These are phyloP conservation scores for Annulohypoxylon stygium DNA, from an alignment of 495 filamentous ascomycete genomes.

Conservation along the genomic window DNA sequence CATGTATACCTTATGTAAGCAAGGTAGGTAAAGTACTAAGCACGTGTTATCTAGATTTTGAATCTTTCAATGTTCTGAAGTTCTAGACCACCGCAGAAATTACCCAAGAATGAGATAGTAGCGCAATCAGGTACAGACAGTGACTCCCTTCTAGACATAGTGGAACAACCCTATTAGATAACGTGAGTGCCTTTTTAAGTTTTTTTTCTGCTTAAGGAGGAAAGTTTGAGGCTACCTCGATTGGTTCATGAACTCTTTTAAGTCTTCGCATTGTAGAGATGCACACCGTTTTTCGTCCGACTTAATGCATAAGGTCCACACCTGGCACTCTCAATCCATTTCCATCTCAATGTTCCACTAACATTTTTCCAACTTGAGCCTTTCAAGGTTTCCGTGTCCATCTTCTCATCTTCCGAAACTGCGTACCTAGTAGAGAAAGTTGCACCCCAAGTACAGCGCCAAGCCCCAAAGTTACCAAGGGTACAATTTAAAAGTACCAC, in stretches of 20 bases:
- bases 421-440: neutral
- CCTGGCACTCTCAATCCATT: neutral
- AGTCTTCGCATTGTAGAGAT: constrained; percentile 24
- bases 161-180: neutral
- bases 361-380: constrained; percentile 8
- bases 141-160: neutral
- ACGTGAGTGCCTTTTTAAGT: neutral
- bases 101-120: neutral
- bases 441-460: constrained; percentile 35
- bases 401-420: constrained; percentile 23
- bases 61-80: neutral
- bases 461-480: constrained; percentile 27
- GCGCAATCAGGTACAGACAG: neutral
- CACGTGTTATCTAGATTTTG: neutral
- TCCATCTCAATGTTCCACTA: constrained; percentile 12
- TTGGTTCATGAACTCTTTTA: constrained; percentile 31
- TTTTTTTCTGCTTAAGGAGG: neutral
- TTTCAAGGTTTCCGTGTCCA: constrained; percentile 1
- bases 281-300: constrained; percentile 34
- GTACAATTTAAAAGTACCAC: constrained; percentile 30
- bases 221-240: constrained; percentile 35
- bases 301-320: constrained; percentile 24
- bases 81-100: neutral
- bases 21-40: neutral
- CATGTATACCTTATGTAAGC: constrained; percentile 30